Percentiles rank a stretch among this genome's conserved stretches.
phyloP scores from a whole-genome alignment of 2,329 filamentous ascomycete species.

The Akanthomyces lecanii region DNA sequence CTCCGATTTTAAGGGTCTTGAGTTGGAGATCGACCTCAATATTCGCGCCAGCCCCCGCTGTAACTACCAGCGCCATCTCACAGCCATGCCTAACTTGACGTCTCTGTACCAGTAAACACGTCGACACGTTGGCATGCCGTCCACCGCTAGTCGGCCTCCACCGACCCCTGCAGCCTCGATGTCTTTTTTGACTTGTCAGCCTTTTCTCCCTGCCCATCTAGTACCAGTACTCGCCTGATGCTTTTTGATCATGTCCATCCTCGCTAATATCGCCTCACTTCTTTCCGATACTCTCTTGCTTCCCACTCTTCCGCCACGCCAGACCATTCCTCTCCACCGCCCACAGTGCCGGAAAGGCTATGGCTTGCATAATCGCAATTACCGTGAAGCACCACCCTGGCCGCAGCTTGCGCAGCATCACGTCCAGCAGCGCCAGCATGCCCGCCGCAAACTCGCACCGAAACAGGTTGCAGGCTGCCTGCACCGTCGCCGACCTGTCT shows the following conservation, averaged over 20 bases:
- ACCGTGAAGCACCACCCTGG: constrained; percentile 6
- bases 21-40: too few relatives aligned
- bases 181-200: not conserved
- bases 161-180: not conserved
- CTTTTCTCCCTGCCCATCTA: not conserved
- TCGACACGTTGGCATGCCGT: not conserved
- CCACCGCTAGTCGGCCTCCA: not conserved
- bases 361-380: constrained; percentile 9
- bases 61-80: too few relatives aligned
- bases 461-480: constrained; percentile 9
- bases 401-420: constrained; percentile 1
- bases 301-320: not conserved
- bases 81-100: not conserved
- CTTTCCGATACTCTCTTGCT: constrained; percentile 10
- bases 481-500: not conserved
- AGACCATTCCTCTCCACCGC: constrained; percentile 4
- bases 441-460: constrained; percentile 10
- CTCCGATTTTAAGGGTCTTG: too few relatives aligned
- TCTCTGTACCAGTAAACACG: not conserved
- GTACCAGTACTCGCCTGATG: too few relatives aligned
- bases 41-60: too few relatives aligned
- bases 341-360: constrained; percentile 9
- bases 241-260: not conserved
- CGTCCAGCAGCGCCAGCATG: constrained; percentile 9
- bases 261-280: not conserved